Evolutionary conservation across 1,284 basidiomycete genomes (phyloP).

Genomic region (Golubevia sp.): DNA sequence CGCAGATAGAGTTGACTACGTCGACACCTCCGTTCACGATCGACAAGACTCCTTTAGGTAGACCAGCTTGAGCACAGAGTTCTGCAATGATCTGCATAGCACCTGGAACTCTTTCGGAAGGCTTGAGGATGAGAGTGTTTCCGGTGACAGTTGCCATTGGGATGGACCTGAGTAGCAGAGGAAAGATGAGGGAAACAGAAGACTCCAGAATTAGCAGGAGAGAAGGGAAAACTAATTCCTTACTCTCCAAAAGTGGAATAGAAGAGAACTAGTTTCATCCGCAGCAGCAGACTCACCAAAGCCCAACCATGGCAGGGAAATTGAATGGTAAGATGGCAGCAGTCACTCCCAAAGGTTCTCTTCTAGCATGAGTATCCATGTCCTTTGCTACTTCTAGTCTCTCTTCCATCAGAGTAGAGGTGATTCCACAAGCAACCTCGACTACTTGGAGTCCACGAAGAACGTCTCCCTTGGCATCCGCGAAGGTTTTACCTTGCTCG

Average conservation of each 20-base stretch:
- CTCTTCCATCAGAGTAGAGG: slow-evolving; percentile 82
- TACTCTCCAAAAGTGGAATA: too few relatives aligned
- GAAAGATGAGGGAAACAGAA: slow-evolving; percentile 45
- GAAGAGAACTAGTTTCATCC: background rate
- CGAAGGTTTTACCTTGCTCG: slow-evolving; percentile 62
- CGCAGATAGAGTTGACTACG: slow-evolving; percentile 92
- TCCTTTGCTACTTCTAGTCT: slow-evolving; percentile 91
- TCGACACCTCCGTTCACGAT: slow-evolving; percentile 83
- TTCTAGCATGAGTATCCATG: slow-evolving; percentile 91
- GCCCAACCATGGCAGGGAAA: slow-evolving; percentile 82
- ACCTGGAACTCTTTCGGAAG: slow-evolving; percentile 93
- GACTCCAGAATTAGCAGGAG: slow-evolving; percentile 14
- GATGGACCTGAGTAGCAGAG: slow-evolving; percentile 41
- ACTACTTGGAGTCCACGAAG: slow-evolving; percentile 93
- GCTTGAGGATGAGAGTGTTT: slow-evolving; percentile 92
- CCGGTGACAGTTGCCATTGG: slow-evolving; percentile 77
- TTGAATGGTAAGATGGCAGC: slow-evolving; percentile 51
- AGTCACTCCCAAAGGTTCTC: slow-evolving; percentile 68
- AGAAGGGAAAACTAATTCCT: too few relatives aligned
- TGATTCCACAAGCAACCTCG: slow-evolving; percentile 82
- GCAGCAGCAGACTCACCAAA: slow-evolving; percentile 69
- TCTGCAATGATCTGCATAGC: slow-evolving; percentile 98
- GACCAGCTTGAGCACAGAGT: slow-evolving; percentile 79
- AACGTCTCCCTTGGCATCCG: slow-evolving; percentile 91
- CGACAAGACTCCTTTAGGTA: slow-evolving; percentile 61